These are phyloP conservation scores for Hordeum vulgare DNA, from an alignment of 176 grass and related monocot genomes.

Conservation along the genomic window DNA sequence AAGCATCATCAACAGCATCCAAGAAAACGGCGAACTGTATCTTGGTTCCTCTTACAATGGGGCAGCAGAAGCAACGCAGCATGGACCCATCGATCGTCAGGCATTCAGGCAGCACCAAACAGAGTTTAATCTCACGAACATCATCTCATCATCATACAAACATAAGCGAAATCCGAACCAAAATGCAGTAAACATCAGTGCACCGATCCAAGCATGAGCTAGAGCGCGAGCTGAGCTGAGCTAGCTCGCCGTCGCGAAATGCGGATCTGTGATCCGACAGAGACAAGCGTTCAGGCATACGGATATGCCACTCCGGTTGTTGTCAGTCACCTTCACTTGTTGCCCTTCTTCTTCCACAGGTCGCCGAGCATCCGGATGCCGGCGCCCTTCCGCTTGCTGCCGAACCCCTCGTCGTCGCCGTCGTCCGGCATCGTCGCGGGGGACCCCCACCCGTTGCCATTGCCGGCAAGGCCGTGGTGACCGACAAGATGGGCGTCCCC, in stretches of 20 bases:
- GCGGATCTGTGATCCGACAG: neutral
- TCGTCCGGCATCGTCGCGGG: constrained; percentile 40
- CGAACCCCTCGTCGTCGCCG: constrained; percentile 51
- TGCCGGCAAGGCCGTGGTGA: constrained; percentile 20
- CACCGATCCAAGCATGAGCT: neutral
- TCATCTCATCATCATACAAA: constrained; percentile 34
- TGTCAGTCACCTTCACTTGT: constrained; percentile 28
- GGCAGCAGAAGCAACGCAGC: neutral
- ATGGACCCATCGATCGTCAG: neutral
- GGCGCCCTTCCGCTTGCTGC: constrained; percentile 51
- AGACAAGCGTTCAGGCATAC: neutral
- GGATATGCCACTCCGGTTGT: neutral
- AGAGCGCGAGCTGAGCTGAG: neutral
- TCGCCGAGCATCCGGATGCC: constrained; percentile 93
- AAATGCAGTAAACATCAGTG: constrained; percentile 31
- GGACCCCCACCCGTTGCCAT: constrained; percentile 48
- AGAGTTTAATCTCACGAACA: constrained; percentile 1
- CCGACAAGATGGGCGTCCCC: constrained; percentile 42
- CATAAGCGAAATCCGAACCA: constrained; percentile 27
- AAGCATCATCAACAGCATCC: neutral
- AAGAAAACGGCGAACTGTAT: constrained; percentile 16
- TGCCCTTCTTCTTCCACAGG: constrained; percentile 89
- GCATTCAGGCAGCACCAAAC: neutral
- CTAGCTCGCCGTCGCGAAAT: constrained; percentile 12
- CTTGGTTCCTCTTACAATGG: constrained; percentile 28